Evolutionary conservation across 2,329 filamentous ascomycete genomes (phyloP).

Genomic region (Pseudohalonectria lignicola): DNA sequence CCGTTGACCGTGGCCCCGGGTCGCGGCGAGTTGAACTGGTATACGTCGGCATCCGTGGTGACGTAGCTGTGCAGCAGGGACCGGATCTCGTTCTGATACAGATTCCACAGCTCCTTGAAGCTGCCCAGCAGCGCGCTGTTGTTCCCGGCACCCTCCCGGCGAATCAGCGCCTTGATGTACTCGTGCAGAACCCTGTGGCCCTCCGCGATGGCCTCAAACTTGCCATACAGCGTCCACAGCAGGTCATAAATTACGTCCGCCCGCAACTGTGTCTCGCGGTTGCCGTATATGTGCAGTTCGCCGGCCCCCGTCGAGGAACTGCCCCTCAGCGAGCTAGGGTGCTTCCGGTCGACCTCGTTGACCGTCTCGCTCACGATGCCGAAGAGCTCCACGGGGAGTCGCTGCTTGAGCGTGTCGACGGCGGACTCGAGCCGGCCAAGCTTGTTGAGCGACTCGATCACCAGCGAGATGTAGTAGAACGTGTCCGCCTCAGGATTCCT

Average conservation of each 20-base stretch:
- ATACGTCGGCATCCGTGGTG: constrained; percentile 75
- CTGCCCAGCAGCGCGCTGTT: constrained; percentile 63
- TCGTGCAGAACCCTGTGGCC: constrained; percentile 91
- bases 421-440: constrained; percentile 77
- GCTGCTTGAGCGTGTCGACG: constrained; percentile 82
- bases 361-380: constrained; percentile 91
- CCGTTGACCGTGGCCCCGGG: constrained; percentile 31
- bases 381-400: constrained; percentile 88
- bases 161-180: constrained; percentile 74
- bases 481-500: constrained; percentile 94
- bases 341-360: constrained; percentile 82
- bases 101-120: constrained; percentile 95
- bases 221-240: constrained; percentile 84
- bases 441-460: constrained; percentile 84
- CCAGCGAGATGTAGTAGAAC: constrained; percentile 80
- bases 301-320: constrained; percentile 29
- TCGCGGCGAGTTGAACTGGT: constrained; percentile 47
- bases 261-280: constrained; percentile 63
- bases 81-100: constrained; percentile 95
- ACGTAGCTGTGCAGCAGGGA: constrained; percentile 93
- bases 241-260: constrained; percentile 85
- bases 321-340: constrained; percentile 66
- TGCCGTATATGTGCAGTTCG: constrained; percentile 52
- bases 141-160: constrained; percentile 62
- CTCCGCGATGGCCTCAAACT: constrained; percentile 95